Evolutionary conservation across 495 filamentous ascomycete species (phyloP), one percentile per base, ranked within the genome.

Genomic region (Lepidopterella palustris): DNA sequence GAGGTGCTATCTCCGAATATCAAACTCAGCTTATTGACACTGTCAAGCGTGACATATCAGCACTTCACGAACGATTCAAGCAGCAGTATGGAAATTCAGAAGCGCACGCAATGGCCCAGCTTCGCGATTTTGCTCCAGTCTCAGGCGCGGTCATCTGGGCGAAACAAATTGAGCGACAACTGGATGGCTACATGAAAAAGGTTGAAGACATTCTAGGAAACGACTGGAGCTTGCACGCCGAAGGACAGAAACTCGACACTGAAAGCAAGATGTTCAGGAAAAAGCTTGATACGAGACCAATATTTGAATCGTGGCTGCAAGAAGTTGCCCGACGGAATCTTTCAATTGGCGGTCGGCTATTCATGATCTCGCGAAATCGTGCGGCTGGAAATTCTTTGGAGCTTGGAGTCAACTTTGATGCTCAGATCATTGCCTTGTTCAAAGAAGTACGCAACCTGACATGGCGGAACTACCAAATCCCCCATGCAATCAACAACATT

Each of bases 1-100:
- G 93, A 45, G 91, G 93, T 67, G 93, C 93, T 52, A 99, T 99
- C 68, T 85, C 90, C 25, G 95, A 97, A 71, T 99, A 97, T 69
- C 93, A 99, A 69, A 89, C 89, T 4, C 90, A 95, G 69, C 86
- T 99, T 29, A 96, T 99, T 61, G 91, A 96, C 62, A 96, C 90
- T 68, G 93, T 99, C 53, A 97, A 97, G 72, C 84, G 87, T 62
- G 93, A 96, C 73, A 97, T 99, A 59, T 85, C 86, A 18, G 83
- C 85, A 2, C 80, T 99, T 28, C 95, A 99, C 66, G 90, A 97
- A 72, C 86, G 93, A 8, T 97, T 99, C 78, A 97, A 96, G 76
- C 89, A 95, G 69, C 93, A 97, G 69, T 99, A 99, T 72, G 95
- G 92, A 20, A 88, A 97, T 60, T 97, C 93, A 0, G 93, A 99